A percentile compares a stretch with the other conserved stretches of the same genome.
These are phyloP conservation scores for Salix udensis DNA, from an alignment of 345 rosid species.

Conservation along the genomic window DNA sequence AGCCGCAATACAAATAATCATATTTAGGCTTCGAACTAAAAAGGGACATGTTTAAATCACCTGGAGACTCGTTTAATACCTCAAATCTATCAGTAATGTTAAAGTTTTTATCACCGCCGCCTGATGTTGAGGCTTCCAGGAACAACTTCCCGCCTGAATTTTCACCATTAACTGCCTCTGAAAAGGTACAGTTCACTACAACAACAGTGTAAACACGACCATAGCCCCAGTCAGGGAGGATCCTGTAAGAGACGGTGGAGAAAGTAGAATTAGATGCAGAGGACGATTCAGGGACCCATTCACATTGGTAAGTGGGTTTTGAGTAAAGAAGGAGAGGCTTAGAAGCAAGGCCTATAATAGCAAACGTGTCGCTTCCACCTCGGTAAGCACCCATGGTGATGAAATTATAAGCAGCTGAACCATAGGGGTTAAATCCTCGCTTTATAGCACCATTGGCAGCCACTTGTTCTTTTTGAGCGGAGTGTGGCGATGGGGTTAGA, in stretches of 20 bases:
- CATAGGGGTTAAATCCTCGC: constrained; percentile 61
- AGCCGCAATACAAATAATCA: constrained; percentile 84
- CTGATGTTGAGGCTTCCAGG: constrained; percentile 67
- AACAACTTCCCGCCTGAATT: constrained; percentile 70
- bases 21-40: constrained; percentile 53
- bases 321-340: constrained; percentile 75
- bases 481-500: constrained; percentile 10
- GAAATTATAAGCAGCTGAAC: constrained; percentile 79
- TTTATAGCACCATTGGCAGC: constrained; percentile 45
- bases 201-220: constrained; percentile 88
- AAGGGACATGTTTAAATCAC: constrained; percentile 33
- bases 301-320: constrained; percentile 63
- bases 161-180: constrained; percentile 42
- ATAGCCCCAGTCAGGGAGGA: constrained; percentile 92
- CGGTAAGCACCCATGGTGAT: constrained; percentile 76
- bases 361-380: constrained; percentile 66
- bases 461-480: constrained; percentile 34
- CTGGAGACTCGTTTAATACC: constrained; percentile 45
- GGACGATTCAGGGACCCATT: constrained; percentile 41
- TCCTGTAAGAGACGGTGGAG: constrained; percentile 35
- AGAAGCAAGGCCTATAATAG: constrained; percentile 72
- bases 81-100: constrained; percentile 59
- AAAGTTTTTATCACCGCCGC: constrained; percentile 54
- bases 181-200: constrained; percentile 76
- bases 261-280: constrained; percentile 16